Evolutionary conservation across 306 rosid species (phyloP), one percentile per base, ranked within the genome.

Genomic region (Mucuna pruriens): DNA sequence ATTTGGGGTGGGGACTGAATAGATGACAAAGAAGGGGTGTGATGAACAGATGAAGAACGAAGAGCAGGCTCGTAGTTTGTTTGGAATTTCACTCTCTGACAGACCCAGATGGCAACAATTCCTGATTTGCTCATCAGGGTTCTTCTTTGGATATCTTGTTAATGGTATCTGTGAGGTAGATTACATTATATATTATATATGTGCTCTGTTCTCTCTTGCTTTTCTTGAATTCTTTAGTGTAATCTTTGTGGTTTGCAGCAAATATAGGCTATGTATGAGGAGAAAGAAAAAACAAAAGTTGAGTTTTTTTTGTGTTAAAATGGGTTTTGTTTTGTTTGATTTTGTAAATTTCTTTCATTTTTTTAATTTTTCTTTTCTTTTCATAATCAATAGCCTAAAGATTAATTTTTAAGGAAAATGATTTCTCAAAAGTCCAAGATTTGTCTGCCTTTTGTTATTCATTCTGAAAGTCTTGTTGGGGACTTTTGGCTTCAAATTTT

Each of bases 141-240:
- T 95, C 83, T 95, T 95, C 95, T 95, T 95, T 82, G 98, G 99
- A 12, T 95, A 95, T 67, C 95, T 93, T 71, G 92, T 95, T 22
- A 95, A 95, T 83, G 98, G 99, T 40, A 64, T 95, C 75, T 95
- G 99, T 75, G 99, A 95, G 98, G 99, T 95, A 83, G 3, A 29
- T 75, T 3, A 0, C 9, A 38, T 46, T 7, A 45, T 11, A 2
- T 65, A 11, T 49, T 12, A 61, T 6, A 52, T 22, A 2, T 87
- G 13, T 64, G 26, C 61, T 76, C 38, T 67, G 23, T 79, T 80
- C 1, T 44, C 22, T 75, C 29, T 72, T 58, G 16, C n/a, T 29
- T 75, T 76, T 67, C 22, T 64, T 77, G 61, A 77, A 60, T 54
- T 58, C 29, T 34, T 45, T 46, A 38, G 25, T 80, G 63, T 5